Percentiles rank a stretch among this genome's conserved stretches.
Conservation (phyloP, 441 rosid species). For the Brassica balearica region DNA sequence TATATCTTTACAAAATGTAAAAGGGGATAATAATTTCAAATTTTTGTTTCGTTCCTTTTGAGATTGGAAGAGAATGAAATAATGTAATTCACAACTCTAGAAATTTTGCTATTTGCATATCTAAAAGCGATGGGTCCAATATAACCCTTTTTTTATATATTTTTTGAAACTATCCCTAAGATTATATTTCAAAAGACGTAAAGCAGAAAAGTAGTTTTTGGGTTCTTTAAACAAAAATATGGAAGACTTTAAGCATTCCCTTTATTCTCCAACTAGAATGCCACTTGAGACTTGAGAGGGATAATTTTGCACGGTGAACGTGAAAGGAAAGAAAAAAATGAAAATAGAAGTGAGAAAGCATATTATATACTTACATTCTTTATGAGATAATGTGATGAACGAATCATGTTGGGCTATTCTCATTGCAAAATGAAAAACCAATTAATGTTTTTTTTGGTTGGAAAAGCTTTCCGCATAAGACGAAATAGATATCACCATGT, state of each 20-base stretch:
- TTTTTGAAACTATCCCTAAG: neutral
- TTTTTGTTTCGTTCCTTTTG: slow-evolving; percentile 31
- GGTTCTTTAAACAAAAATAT: neutral
- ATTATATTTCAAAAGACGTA: slow-evolving; percentile 26
- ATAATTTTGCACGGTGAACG: slow-evolving; percentile 36
- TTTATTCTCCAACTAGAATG: slow-evolving; percentile 30
- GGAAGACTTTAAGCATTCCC: slow-evolving; percentile 25
- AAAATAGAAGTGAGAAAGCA: slow-evolving; percentile 3
- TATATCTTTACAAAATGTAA: slow-evolving; percentile 39
- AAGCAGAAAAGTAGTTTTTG: slow-evolving; percentile 34
- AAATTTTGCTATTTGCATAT: slow-evolving; percentile 43
- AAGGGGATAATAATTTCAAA: slow-evolving; percentile 40
- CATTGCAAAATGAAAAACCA: slow-evolving; percentile 36
- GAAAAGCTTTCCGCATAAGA: slow-evolving; percentile 23
- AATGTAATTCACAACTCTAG: slow-evolving; percentile 40
- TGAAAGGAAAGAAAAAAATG: slow-evolving; percentile 17
- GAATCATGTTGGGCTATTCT: slow-evolving; percentile 41
- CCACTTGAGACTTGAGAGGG: slow-evolving; percentile 28
- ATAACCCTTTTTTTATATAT: slow-evolving; percentile 1
- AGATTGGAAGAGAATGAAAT: slow-evolving; percentile 35
- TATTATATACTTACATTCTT: slow-evolving; percentile 32
- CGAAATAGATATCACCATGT: slow-evolving; percentile 1
- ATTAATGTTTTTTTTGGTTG: slow-evolving; percentile 7
- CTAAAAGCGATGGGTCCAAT: slow-evolving; percentile 43
- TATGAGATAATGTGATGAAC: slow-evolving; percentile 33